Conservation (phyloP, 805 yeast species). For the Cyberlindnera subsufficiens region DNA sequence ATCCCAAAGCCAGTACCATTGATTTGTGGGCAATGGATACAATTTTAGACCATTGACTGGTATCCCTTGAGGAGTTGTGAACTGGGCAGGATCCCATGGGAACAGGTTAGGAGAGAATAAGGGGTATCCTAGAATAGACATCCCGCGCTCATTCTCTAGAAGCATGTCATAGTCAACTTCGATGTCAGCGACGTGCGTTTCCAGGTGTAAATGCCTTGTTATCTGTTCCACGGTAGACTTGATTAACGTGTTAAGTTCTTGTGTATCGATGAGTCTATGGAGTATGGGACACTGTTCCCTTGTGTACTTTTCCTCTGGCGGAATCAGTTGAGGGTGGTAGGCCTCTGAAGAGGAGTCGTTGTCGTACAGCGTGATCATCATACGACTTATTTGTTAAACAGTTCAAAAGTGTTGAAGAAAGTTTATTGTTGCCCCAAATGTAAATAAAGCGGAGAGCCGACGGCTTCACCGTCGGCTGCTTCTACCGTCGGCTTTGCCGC, state of each 20-base stretch:
- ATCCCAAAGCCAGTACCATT: slow-evolving; percentile 66
- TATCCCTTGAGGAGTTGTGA: slow-evolving; percentile 12
- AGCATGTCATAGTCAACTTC: slow-evolving; percentile 31
- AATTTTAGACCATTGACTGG: slow-evolving; percentile 17
- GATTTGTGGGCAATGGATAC: slow-evolving; percentile 45
- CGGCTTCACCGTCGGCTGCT: too few species aligned
- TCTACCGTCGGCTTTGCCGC: too few species aligned
- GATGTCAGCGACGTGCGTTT: neutral
- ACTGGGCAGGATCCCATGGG: slow-evolving; percentile 40
- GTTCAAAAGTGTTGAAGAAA: too few species aligned
- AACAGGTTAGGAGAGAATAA: slow-evolving; percentile 41
- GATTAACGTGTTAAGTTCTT: slow-evolving; percentile 1
- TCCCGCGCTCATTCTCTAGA: slow-evolving; percentile 51
- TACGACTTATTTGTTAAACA: neutral
- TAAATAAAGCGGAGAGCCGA: too few species aligned
- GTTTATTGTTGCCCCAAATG: too few species aligned
- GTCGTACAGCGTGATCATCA: slow-evolving; percentile 6
- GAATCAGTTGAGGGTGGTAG: neutral
- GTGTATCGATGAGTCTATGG: slow-evolving; percentile 1
- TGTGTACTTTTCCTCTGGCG: slow-evolving; percentile 6
- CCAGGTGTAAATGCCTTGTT: neutral
- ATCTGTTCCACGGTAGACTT: slow-evolving; percentile 1
- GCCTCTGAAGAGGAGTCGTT: slow-evolving; percentile 3
- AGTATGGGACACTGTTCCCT: slow-evolving; percentile 3
- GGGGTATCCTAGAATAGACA: slow-evolving; percentile 46